Conservation (phyloP, 768 basidiomycete species). For the Mrakia blollopis region DNA sequence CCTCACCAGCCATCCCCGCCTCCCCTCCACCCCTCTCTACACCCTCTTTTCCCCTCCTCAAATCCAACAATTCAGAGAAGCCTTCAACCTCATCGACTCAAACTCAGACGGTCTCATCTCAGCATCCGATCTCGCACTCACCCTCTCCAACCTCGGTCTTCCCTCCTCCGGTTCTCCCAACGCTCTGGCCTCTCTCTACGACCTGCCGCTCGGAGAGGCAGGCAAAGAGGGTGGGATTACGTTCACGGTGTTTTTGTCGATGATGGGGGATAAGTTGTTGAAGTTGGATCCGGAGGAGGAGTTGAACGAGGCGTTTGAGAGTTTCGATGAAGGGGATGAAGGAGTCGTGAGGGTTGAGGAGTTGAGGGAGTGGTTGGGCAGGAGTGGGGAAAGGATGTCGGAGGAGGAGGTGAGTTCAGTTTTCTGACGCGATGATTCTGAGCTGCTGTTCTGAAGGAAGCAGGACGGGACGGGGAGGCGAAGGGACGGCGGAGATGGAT, state of each 20-base stretch:
- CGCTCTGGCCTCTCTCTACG: not conserved
- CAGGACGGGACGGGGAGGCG: not conserved
- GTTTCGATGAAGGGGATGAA: slow-evolving; percentile 28
- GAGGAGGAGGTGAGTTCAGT: slow-evolving; percentile 18
- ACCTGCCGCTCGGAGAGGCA: not conserved
- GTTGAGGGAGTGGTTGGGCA: slow-evolving; percentile 22
- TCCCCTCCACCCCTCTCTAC: slow-evolving; percentile 31
- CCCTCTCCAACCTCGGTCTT: slow-evolving; percentile 29
- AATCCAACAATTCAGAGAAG: slow-evolving; percentile 33
- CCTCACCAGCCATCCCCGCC: slow-evolving; percentile 24
- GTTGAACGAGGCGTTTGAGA: slow-evolving; percentile 29
- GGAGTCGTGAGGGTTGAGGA: slow-evolving; percentile 27
- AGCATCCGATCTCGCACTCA: slow-evolving; percentile 12
- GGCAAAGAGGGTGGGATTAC: not conserved
- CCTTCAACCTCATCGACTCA: slow-evolving; percentile 33
- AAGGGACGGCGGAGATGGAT: not conserved
- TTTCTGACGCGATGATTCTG: not conserved
- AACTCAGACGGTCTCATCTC: slow-evolving; percentile 30
- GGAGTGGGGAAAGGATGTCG: slow-evolving; percentile 22
- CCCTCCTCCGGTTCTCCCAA: not conserved
- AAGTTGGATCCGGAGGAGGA: slow-evolving; percentile 21
- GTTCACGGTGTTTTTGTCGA: slow-evolving; percentile 29
- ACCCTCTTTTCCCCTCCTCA: slow-evolving; percentile 30
- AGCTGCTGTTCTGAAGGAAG: not conserved
- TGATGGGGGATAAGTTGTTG: slow-evolving; percentile 32